Evolutionary conservation across 192 early-diverging fungal genomes (phyloP).

Genomic region (Gaertneriomyces sp.): DNA sequence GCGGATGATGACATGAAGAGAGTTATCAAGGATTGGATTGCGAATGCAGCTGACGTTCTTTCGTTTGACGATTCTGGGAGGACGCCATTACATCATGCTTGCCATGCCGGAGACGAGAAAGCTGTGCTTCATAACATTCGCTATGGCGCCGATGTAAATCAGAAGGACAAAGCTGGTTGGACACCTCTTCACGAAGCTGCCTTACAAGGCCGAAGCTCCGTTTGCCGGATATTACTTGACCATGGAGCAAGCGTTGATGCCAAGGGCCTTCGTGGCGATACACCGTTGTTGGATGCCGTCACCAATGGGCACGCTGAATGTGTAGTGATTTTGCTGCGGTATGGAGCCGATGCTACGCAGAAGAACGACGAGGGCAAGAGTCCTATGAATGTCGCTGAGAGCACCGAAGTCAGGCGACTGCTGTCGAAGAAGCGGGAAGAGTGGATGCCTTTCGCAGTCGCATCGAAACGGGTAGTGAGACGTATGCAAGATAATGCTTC

Average conservation of each 20-base stretch:
- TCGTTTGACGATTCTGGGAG: constrained; percentile 34
- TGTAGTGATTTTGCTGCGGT: constrained; percentile 39
- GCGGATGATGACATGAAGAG: constrained; percentile 34
- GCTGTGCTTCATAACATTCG: constrained; percentile 25
- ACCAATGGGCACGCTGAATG: constrained; percentile 20
- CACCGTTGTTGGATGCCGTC: constrained; percentile 48
- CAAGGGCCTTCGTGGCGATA: constrained; percentile 20
- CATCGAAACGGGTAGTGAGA: not conserved
- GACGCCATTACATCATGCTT: constrained; percentile 43
- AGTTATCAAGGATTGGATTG: constrained; percentile 42
- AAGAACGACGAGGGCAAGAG: constrained; percentile 23
- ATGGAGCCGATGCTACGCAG: constrained; percentile 39
- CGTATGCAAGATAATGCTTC: too few relatives aligned
- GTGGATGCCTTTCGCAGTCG: constrained; percentile 9
- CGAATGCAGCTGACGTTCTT: constrained; percentile 33
- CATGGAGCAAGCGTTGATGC: constrained; percentile 49
- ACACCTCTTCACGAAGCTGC: constrained; percentile 52
- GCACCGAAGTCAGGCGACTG: constrained; percentile 6
- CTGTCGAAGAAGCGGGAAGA: constrained; percentile 21
- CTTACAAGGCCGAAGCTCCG: constrained; percentile 27
- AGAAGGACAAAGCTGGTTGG: constrained; percentile 37
- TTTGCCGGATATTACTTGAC: constrained; percentile 36
- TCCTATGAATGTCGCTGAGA: constrained; percentile 23
- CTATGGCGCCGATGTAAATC: constrained; percentile 51
- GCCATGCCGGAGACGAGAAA: constrained; percentile 33